phyloP scores from a whole-genome alignment of 1,139 yeast genomes.

The Debaryomyces sp. region DNA sequence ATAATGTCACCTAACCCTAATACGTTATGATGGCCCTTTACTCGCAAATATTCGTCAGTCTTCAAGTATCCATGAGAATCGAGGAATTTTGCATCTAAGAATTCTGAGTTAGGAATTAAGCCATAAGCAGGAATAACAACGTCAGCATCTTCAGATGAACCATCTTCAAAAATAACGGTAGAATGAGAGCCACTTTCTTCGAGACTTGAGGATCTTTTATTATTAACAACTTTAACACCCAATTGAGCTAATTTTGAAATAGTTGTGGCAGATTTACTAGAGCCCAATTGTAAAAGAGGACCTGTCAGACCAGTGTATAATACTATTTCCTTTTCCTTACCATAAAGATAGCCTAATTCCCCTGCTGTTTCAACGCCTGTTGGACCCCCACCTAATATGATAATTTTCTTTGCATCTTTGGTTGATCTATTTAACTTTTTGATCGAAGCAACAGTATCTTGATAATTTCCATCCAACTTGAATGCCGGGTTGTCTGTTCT shows the following conservation, averaged over 20 bases:
- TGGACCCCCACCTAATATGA: slow-evolving; percentile 34
- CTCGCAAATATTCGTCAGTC: slow-evolving; percentile 22
- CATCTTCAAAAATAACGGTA: slow-evolving; percentile 15
- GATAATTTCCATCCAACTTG: slow-evolving; percentile 19
- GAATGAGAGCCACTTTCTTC: slow-evolving; percentile 3
- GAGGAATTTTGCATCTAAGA: slow-evolving; percentile 13
- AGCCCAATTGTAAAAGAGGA: slow-evolving; percentile 20
- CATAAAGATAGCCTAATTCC: slow-evolving; percentile 25
- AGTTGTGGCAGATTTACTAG: slow-evolving; percentile 15
- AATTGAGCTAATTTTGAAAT: slow-evolving; percentile 18
- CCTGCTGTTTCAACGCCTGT: slow-evolving; percentile 37
- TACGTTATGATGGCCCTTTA: slow-evolving; percentile 22
- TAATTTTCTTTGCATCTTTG: slow-evolving; percentile 22
- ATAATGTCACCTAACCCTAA: slow-evolving; percentile 29
- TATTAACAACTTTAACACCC: slow-evolving; percentile 24
- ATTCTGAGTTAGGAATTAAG: slow-evolving; percentile 24
- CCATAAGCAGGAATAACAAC: slow-evolving; percentile 22
- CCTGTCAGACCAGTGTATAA: slow-evolving; percentile 23
- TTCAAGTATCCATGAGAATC: slow-evolving; percentile 21
- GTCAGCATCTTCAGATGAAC: slow-evolving; percentile 19
- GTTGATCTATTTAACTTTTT: slow-evolving; percentile 15
- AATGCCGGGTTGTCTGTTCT: slow-evolving; percentile 19
- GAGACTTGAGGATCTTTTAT: slow-evolving; percentile 12
- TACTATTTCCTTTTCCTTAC: slow-evolving; percentile 18
- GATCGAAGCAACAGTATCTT: slow-evolving; percentile 13